phyloP scores from a whole-genome alignment of 176 grass and related monocot genomes.

The Leersia perrieri region DNA sequence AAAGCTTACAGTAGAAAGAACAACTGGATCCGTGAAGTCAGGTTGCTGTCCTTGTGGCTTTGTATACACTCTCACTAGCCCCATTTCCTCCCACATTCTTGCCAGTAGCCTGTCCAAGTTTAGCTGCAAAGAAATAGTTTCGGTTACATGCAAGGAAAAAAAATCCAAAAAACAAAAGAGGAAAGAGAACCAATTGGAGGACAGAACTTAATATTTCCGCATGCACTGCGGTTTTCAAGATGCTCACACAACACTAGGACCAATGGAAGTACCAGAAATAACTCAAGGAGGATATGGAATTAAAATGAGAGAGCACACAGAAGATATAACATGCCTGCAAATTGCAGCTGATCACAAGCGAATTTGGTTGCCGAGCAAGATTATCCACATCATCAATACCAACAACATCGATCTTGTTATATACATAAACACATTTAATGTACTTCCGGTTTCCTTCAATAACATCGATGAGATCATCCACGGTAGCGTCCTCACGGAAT shows the following conservation, averaged over 20 bases:
- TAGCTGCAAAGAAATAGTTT: constrained; percentile 54
- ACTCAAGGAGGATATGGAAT: background rate
- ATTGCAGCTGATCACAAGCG: constrained; percentile 98
- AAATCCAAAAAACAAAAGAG: background rate
- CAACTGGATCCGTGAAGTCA: constrained; percentile 91
- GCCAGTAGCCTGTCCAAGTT: constrained; percentile 94
- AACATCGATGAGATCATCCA: constrained; percentile 97
- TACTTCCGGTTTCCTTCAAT: constrained; percentile 98
- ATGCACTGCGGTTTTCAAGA: background rate
- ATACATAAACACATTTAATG: constrained; percentile 98
- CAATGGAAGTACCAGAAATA: background rate
- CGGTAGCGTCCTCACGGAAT: constrained; percentile 96
- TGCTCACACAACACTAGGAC: background rate
- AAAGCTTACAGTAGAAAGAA: constrained; percentile 79
- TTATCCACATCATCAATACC: constrained; percentile 99
- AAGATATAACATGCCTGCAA: constrained; percentile 61
- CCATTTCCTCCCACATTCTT: constrained; percentile 99
- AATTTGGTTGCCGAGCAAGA: constrained; percentile 91
- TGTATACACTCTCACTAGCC: constrained; percentile 93
- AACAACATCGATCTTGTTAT: constrained; percentile 99
- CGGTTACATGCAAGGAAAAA: background rate
- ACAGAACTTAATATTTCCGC: background rate
- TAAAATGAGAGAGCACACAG: background rate
- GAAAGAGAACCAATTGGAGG: background rate
- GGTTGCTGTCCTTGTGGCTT: constrained; percentile 97